A percentile compares a stretch with the other conserved stretches of the same genome.
phyloP scores from a whole-genome alignment of 345 rosid genomes.

The Populus simonii region DNA sequence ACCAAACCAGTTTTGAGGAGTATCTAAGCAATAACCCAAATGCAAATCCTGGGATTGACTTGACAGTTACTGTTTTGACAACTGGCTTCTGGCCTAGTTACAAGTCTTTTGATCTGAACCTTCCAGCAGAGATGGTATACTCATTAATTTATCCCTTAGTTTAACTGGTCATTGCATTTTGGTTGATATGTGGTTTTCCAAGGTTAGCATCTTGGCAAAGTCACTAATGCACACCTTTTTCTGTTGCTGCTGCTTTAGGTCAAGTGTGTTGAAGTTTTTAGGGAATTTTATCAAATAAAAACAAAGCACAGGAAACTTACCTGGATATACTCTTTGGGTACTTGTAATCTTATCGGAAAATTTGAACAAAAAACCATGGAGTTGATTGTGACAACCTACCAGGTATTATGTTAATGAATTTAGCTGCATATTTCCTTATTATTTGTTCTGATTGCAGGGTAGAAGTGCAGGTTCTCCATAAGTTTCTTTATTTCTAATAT shows the following conservation, averaged over 20 bases:
- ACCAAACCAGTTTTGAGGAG: conserved; percentile 30
- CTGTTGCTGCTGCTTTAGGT: conserved; percentile 15
- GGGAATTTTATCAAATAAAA: conserved; percentile 51
- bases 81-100: conserved; percentile 42
- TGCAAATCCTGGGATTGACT: conserved; percentile 35
- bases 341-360: conserved; percentile 56
- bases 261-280: conserved; percentile 52
- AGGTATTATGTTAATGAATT: conserved; percentile 14
- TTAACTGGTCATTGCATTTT: background rate
- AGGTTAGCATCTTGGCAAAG: background rate
- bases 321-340: conserved; percentile 67
- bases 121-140: conserved; percentile 34
- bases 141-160: background rate
- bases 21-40: conserved; percentile 24
- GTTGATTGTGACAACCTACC: conserved; percentile 50
- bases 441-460: background rate
- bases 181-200: background rate
- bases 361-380: conserved; percentile 59
- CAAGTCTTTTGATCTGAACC: conserved; percentile 37
- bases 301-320: conserved; percentile 58
- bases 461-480: background rate
- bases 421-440: background rate
- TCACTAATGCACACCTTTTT: conserved; percentile 1
- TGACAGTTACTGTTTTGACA: conserved; percentile 32
- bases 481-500: background rate